Conservation (phyloP, 768 basidiomycete species). For the Tricholoma sp. region DNA sequence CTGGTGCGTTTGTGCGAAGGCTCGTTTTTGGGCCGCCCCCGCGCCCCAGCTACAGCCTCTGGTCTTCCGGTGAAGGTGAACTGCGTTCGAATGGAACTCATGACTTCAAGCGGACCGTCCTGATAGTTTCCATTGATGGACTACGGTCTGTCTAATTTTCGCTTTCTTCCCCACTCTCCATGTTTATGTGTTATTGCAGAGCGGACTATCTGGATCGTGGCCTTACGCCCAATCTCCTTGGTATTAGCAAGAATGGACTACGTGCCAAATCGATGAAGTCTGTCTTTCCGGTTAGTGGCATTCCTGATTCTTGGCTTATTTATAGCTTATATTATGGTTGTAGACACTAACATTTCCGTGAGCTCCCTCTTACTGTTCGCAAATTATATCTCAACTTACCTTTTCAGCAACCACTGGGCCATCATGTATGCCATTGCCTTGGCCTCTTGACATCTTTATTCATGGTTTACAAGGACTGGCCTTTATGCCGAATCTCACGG, state of each 20-base stretch:
- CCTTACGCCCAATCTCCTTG: conserved; percentile 76
- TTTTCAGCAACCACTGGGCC: conserved; percentile 79
- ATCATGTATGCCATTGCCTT: conserved; percentile 51
- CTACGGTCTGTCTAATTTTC: conserved; percentile 44
- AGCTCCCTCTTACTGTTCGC: conserved; percentile 25
- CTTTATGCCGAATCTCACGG: conserved; percentile 88
- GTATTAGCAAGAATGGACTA: conserved; percentile 77
- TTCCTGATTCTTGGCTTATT: neutral
- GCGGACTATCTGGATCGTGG: conserved; percentile 87
- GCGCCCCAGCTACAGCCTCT: conserved; percentile 21
- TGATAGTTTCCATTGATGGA: conserved; percentile 86
- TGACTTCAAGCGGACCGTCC: conserved; percentile 71
- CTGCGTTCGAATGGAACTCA: conserved; percentile 79
- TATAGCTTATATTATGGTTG: conserved; percentile 3
- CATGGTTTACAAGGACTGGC: conserved; percentile 61
- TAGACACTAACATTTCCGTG: conserved; percentile 89
- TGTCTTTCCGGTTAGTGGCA: conserved; percentile 69
- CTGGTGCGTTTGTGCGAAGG: conserved; percentile 36
- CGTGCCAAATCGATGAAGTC: conserved; percentile 84
- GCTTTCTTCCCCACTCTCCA: conserved; percentile 1
- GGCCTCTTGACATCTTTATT: neutral
- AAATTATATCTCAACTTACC: conserved; percentile 2
- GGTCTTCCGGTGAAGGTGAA: conserved; percentile 32
- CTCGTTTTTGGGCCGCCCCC: conserved; percentile 25
- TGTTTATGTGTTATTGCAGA: conserved; percentile 30